Evolutionary conservation across 352 stramenopile species (phyloP).

Genomic region (Thalassiosira exigua): DNA sequence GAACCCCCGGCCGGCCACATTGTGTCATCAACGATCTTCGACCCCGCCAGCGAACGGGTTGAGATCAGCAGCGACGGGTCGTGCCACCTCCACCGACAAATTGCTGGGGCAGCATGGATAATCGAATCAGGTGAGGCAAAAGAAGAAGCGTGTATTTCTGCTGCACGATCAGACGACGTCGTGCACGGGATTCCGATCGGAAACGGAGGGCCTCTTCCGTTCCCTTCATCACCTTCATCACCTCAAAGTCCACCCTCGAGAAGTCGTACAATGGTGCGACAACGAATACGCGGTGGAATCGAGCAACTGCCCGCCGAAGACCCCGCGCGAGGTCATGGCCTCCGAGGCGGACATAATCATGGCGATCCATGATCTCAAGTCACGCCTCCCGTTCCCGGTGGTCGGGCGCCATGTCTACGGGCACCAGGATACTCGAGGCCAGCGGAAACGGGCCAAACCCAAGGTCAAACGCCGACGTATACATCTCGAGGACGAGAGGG

Average conservation of each 20-base stretch:
- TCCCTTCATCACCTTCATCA: conserved; percentile 2
- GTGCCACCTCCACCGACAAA: too few species aligned
- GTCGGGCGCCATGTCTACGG: too few species aligned
- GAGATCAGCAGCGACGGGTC: conserved; percentile 9
- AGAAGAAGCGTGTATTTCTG: background rate
- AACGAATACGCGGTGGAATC: too few species aligned
- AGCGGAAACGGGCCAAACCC: background rate
- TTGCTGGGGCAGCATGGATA: conserved; percentile 21
- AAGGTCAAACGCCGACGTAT: background rate
- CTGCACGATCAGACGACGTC: background rate
- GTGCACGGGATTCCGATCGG: conserved; percentile 14
- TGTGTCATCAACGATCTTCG: background rate
- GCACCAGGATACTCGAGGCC: conserved; percentile 10
- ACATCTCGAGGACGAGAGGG: background rate
- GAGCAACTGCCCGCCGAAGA: background rate
- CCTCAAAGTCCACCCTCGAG: background rate
- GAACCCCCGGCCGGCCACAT: background rate
- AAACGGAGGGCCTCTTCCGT: conserved; percentile 22
- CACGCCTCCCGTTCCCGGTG: too few species aligned
- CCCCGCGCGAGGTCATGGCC: background rate
- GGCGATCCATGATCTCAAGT: conserved; percentile 19
- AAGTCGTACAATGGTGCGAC: conserved; percentile 30
- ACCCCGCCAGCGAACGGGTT: background rate
- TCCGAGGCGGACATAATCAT: conserved; percentile 27
- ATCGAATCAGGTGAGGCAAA: background rate